Conservation (phyloP, 345 rosid genomes). For the Moricandia moricandioides region DNA sequence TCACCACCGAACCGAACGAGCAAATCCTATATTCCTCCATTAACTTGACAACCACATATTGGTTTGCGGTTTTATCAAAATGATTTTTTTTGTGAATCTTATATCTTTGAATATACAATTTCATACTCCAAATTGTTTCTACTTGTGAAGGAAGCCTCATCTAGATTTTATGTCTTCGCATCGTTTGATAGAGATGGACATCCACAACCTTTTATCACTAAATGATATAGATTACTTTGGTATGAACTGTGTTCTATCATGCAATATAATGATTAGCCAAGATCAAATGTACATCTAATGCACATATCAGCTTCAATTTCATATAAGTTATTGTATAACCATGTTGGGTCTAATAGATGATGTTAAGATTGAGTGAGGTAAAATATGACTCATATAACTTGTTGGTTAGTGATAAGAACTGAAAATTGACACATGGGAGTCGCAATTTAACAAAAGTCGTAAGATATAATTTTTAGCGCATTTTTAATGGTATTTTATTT, state of each 20-base stretch:
- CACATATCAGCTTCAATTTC: background rate
- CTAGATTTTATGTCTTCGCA: no score
- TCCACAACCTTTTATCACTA: no score
- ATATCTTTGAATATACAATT: background rate
- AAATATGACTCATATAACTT: background rate
- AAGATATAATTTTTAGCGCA: background rate
- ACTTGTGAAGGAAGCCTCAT: no score
- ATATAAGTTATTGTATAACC: background rate
- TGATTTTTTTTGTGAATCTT: background rate
- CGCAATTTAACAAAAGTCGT: slow-evolving; percentile 24
- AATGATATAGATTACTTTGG: background rate
- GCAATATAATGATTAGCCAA: background rate
- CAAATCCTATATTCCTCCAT: background rate
- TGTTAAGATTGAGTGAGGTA: background rate
- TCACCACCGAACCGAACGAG: background rate
- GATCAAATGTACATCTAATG: background rate
- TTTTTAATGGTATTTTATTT: no score
- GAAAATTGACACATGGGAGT: slow-evolving; percentile 33
- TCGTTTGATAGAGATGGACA: no score
- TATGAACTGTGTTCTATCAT: background rate
- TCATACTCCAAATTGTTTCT: no score
- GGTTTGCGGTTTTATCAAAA: background rate
- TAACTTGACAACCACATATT: background rate
- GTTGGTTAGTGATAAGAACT: background rate
- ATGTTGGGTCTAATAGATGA: background rate